Conservation (phyloP, 352 stramenopile genomes). For the Halophytophthora batemanensis region DNA sequence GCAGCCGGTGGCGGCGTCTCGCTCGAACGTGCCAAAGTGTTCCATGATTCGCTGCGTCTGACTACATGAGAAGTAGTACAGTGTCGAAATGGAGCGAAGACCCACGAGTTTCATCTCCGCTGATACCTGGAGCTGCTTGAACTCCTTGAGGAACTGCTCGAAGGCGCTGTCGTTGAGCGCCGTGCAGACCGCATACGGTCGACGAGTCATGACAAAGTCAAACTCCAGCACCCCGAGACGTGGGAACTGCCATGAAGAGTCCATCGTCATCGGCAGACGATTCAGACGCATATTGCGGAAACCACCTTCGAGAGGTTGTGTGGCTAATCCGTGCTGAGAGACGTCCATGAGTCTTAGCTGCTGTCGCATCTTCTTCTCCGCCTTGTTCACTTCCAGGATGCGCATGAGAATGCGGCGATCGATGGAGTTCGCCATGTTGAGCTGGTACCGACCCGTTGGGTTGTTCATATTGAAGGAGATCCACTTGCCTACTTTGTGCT, state of each 20-base stretch:
- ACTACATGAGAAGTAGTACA: slow-evolving; percentile 71
- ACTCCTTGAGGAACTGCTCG: slow-evolving; percentile 75
- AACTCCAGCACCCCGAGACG: slow-evolving; percentile 65
- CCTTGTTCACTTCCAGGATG: slow-evolving; percentile 63
- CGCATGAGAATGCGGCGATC: slow-evolving; percentile 73
- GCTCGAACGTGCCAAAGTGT: slow-evolving; percentile 73
- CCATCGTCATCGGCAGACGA: slow-evolving; percentile 51
- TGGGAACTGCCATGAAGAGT: slow-evolving; percentile 55
- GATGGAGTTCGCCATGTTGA: slow-evolving; percentile 70
- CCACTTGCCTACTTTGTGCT: slow-evolving; percentile 74
- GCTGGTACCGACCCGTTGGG: slow-evolving; percentile 56
- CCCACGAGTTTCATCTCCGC: slow-evolving; percentile 69
- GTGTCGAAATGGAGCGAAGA: slow-evolving; percentile 60
- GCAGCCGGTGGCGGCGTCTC: slow-evolving; percentile 41
- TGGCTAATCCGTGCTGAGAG: slow-evolving; percentile 43
- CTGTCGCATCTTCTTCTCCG: slow-evolving; percentile 47
- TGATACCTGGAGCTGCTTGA: slow-evolving; percentile 62
- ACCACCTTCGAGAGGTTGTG: slow-evolving; percentile 37
- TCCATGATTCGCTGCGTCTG: slow-evolving; percentile 76
- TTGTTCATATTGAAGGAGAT: slow-evolving; percentile 75
- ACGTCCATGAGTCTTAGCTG: slow-evolving; percentile 61
- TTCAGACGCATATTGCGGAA: slow-evolving; percentile 69
- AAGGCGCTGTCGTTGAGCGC: slow-evolving; percentile 62
- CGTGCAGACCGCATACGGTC: slow-evolving; percentile 54
- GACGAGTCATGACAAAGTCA: slow-evolving; percentile 63